Percentiles rank a stretch among this genome's conserved stretches.
phyloP scores from a whole-genome alignment of 192 early-diverging fungal genomes.

The Backusella circina region DNA sequence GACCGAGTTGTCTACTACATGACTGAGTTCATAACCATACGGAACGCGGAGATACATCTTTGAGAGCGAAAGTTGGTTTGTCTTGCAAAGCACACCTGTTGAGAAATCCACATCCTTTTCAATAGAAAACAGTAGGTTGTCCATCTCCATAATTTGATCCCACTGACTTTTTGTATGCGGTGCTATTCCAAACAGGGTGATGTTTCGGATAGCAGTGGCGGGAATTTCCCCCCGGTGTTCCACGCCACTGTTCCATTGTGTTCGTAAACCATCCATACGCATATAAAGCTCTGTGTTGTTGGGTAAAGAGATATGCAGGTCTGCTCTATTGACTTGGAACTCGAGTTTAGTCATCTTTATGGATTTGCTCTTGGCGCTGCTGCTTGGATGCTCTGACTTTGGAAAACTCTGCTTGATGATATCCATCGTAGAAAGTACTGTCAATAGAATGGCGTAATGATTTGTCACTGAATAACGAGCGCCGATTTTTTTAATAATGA shows the following conservation, averaged over 20 bases:
- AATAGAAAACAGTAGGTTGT: slow-evolving; percentile 17
- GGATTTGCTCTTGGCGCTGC: background rate
- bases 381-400: background rate
- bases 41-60: slow-evolving; percentile 37
- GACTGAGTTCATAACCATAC: slow-evolving; percentile 29
- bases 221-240: background rate
- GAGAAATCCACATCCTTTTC: background rate
- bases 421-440: background rate
- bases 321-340: slow-evolving; percentile 20
- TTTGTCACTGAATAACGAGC: slow-evolving; percentile 10
- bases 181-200: slow-evolving; percentile 20
- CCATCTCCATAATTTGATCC: slow-evolving; percentile 37
- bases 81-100: background rate
- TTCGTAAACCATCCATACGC: slow-evolving; percentile 19
- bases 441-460: slow-evolving; percentile 14
- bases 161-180: slow-evolving; percentile 15
- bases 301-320: slow-evolving; percentile 15
- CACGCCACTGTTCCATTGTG: background rate
- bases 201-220: slow-evolving; percentile 13
- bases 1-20: slow-evolving; percentile 32
- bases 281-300: slow-evolving; percentile 14
- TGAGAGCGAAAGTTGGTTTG: background rate
- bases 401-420: background rate
- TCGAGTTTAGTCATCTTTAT: background rate
- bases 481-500: slow-evolving; percentile 17